A percentile compares a stretch with the other conserved stretches of the same genome.
Evolutionary conservation across 148 eudicot species (phyloP).

Genomic region (Chenopodium quinoa): DNA sequence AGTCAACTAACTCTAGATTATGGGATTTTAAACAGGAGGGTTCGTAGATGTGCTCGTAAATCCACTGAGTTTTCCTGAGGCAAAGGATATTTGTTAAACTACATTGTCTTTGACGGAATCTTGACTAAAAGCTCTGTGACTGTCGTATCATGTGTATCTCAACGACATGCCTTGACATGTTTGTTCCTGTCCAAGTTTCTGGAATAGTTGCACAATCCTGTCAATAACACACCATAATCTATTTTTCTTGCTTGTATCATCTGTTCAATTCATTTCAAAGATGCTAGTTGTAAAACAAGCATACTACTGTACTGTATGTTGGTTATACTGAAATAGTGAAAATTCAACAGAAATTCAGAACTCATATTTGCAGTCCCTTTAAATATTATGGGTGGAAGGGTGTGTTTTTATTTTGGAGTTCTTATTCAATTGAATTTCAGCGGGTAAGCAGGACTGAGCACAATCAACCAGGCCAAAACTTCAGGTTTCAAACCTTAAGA

Average conservation of each 20-base stretch:
- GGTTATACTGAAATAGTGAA: conserved; percentile 7
- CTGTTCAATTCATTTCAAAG: neutral
- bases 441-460: neutral
- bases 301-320: conserved; percentile 18
- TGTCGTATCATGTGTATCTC: neutral
- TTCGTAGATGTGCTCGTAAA: conserved; percentile 44
- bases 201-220: conserved; percentile 16
- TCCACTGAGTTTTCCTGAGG: conserved; percentile 37
- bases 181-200: conserved; percentile 8
- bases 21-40: conserved; percentile 35
- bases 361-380: neutral
- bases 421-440: neutral
- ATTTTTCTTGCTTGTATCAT: conserved; percentile 24
- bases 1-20: conserved; percentile 1
- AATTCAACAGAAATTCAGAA: conserved; percentile 3
- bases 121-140: conserved; percentile 12
- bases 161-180: conserved; percentile 13
- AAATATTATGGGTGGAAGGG: neutral
- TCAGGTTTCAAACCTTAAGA: no score
- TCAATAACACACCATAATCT: conserved; percentile 17
- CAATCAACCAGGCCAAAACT: neutral
- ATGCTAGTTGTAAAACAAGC: conserved; percentile 17
- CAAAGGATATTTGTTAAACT: neutral
- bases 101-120: conserved; percentile 10
- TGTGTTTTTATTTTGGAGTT: no score